phyloP scores from a whole-genome alignment of 345 rosid species.

The Citrus cavaleriei region DNA sequence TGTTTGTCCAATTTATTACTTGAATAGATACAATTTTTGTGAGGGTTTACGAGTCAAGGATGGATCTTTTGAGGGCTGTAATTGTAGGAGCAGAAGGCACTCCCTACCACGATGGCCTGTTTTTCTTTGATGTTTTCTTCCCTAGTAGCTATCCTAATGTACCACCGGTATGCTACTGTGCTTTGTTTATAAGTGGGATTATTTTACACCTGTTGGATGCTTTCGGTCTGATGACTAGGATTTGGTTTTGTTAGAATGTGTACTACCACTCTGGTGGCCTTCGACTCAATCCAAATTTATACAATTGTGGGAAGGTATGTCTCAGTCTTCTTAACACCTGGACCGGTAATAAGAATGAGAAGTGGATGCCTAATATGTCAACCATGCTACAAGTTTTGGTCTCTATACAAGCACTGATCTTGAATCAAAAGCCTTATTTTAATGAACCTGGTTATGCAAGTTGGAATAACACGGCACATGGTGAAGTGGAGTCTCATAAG shows the following conservation, averaged over 20 bases:
- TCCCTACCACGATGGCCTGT: conserved; percentile 94
- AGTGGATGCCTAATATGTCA: conserved; percentile 75
- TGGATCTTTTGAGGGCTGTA: conserved; percentile 94
- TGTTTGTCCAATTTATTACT: conserved; percentile 2
- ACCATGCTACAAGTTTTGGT: conserved; percentile 89
- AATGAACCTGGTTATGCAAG: conserved; percentile 81
- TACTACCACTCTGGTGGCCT: conserved; percentile 79
- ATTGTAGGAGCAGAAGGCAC: conserved; percentile 94
- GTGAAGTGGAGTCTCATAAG: conserved; percentile 42
- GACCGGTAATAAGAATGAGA: conserved; percentile 67
- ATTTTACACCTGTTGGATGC: neutral
- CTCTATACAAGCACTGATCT: conserved; percentile 87
- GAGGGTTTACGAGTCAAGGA: conserved; percentile 83
- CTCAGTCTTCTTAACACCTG: conserved; percentile 95
- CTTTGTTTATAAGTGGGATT: neutral
- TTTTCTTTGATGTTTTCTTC: conserved; percentile 84
- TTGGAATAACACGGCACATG: conserved; percentile 35
- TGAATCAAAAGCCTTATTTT: conserved; percentile 78
- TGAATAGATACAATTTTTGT: conserved; percentile 75
- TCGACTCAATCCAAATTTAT: conserved; percentile 83
- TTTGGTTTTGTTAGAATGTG: conserved; percentile 48
- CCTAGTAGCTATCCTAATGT: conserved; percentile 64
- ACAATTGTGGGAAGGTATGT: conserved; percentile 75
- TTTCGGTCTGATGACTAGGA: conserved; percentile 9
- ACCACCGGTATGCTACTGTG: conserved; percentile 63